Conservation (phyloP, 148 eudicot genomes). For the Gaultheria prostrata region DNA sequence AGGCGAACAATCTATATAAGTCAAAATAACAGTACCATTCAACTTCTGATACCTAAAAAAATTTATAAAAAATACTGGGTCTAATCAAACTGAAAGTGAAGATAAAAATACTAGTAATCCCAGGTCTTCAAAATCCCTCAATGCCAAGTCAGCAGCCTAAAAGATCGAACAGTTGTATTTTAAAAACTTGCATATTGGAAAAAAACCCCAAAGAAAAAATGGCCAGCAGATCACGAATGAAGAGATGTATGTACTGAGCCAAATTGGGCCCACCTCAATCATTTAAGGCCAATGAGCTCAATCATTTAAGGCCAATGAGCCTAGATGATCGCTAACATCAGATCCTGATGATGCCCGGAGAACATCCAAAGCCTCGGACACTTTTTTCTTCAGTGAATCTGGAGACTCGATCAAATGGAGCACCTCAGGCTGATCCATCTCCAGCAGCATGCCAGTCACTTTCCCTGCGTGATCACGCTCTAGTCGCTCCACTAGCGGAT, state of each 20-base stretch:
- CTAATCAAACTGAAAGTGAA: not conserved
- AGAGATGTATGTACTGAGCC: not conserved
- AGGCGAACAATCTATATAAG: not conserved
- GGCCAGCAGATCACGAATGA: not conserved
- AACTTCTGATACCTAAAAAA: not conserved
- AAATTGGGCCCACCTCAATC: not conserved
- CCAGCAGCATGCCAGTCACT: slow-evolving; percentile 50
- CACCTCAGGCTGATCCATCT: slow-evolving; percentile 59
- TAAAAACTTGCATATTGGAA: not conserved
- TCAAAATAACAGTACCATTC: not conserved
- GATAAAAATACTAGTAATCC: not conserved
- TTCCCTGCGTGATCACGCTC: slow-evolving; percentile 43
- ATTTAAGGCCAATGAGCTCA: slow-evolving; percentile 17
- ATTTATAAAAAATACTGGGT: not conserved
- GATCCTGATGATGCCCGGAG: slow-evolving; percentile 27
- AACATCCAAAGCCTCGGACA: slow-evolving; percentile 47
- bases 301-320: slow-evolving; percentile 24
- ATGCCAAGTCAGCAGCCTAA: slow-evolving; percentile 16
- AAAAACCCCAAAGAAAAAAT: slow-evolving; percentile 10
- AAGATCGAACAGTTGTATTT: not conserved
- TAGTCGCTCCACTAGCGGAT: slow-evolving; percentile 40
- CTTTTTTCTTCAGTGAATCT: slow-evolving; percentile 49
- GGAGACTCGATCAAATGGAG: slow-evolving; percentile 56
- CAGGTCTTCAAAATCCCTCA: not conserved
- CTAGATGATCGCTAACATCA: slow-evolving; percentile 22